Percentiles rank a stretch among this genome's conserved stretches.
Evolutionary conservation across 164 flowering plant genomes (phyloP).

Genomic region (Amborella trichopoda): DNA sequence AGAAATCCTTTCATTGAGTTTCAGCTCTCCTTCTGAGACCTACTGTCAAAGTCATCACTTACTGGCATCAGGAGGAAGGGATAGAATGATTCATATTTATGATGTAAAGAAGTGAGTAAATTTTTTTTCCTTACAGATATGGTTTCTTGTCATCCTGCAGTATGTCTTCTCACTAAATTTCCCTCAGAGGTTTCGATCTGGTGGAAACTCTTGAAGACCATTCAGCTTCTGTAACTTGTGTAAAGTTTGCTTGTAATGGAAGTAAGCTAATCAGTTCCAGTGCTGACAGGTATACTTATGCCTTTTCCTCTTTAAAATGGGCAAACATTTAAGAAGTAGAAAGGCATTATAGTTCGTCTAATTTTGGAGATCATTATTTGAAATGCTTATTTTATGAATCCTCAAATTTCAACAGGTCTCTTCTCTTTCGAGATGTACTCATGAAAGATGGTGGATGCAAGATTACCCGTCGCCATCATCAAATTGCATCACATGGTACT

Average conservation of each 20-base stretch:
- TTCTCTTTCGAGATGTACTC: constrained; percentile 43
- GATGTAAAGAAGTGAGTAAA: constrained; percentile 63
- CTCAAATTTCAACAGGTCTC: constrained; percentile 32
- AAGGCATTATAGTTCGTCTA: too few relatives aligned
- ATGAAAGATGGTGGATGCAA: constrained; percentile 17
- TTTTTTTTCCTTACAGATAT: too few relatives aligned
- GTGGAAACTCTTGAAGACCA: constrained; percentile 50
- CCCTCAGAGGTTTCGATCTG: constrained; percentile 44
- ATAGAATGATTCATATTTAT: constrained; percentile 44
- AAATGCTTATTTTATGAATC: not conserved
- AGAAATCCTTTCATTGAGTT: constrained; percentile 56
- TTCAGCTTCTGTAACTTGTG: constrained; percentile 59
- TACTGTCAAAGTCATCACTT: constrained; percentile 19
- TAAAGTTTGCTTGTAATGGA: constrained; percentile 32
- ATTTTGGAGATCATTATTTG: too few relatives aligned
- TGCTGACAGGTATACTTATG: constrained; percentile 59
- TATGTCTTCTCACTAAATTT: constrained; percentile 3
- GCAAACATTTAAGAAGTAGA: too few relatives aligned
- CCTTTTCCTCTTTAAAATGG: too few relatives aligned
- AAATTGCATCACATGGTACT: constrained; percentile 44
- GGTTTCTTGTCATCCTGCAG: too few relatives aligned
- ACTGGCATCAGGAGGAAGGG: constrained; percentile 66
- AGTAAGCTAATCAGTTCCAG: constrained; percentile 50
- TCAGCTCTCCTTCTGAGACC: constrained; percentile 20
- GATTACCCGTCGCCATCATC: constrained; percentile 23